Evolutionary conservation across 768 basidiomycete genomes (phyloP), one percentile per base, ranked within the genome.

Genomic region (Pleurotus citrinopileatus): DNA sequence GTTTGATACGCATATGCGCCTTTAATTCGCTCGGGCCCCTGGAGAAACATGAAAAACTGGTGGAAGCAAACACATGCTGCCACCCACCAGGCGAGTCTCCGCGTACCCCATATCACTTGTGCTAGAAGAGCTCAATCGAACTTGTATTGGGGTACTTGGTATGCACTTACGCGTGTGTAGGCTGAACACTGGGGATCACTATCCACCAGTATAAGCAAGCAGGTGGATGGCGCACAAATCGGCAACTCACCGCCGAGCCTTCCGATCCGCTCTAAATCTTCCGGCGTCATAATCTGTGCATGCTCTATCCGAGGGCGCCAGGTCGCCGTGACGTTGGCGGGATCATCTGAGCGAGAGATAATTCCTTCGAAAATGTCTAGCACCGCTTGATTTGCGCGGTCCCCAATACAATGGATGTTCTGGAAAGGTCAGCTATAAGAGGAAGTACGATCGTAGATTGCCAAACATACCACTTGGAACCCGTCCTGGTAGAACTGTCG

Each of bases 81-180:
- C 1, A 63, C 73, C 29, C 60, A 88, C 91, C 59, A 98, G 65
- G 55, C 94, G 83, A 6, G 67, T 74, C 66, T 97, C 92, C 1
- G 94, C 94, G 61, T 95, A 98, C 72, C 82, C 81, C 94, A 97
- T 97, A 57, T 94, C 92, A 46, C 87, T 93, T 32, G 86, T 91
- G 55, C 87, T 90, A 60, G 13, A 52, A n/a, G 44, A 17, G 29
- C 45, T n/a, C 15, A 23, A 37, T 52, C 40, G 22, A n/a, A 32
- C 37, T 22, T 12, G 32, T 56, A 13, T 56, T 15, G 9, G 26
- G 15, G 29, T 48, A 25, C 48, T 10, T 9, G 1, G 28, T 36
- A 32, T 27, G 17, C 12, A 71, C 84, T 69, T 70, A 92, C 82
- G 87, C 92, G 63, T 97, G 94, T 1, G 91, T 94, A 0, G 94